A percentile compares a stretch with the other conserved stretches of the same genome.
These are phyloP conservation scores for Borealophlyctis nickersoniae DNA, from an alignment of 192 early-diverging fungal species.

Conservation along the genomic window DNA sequence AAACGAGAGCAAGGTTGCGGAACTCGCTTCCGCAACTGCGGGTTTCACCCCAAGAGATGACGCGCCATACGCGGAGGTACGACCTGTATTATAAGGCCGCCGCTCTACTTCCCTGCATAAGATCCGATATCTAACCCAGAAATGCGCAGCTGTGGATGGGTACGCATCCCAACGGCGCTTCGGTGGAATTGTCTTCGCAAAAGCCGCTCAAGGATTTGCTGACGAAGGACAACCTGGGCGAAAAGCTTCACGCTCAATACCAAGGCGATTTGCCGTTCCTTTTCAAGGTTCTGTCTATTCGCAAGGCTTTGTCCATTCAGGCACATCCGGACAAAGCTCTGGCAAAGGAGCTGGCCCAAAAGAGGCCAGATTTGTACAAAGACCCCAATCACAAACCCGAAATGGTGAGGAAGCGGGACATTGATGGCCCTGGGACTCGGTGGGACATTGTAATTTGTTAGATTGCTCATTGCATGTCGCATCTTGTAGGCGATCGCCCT, in stretches of 20 bases:
- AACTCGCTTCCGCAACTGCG: slow-evolving; percentile 63
- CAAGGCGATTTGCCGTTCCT: slow-evolving; percentile 88
- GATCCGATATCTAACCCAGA: slow-evolving; percentile 9
- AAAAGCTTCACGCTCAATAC: slow-evolving; percentile 58
- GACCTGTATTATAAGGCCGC: background rate
- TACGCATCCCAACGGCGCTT: slow-evolving; percentile 91
- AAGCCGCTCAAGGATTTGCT: slow-evolving; percentile 64
- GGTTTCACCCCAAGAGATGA: slow-evolving; percentile 53
- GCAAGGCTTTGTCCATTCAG: slow-evolving; percentile 91
- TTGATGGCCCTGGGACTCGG: no score
- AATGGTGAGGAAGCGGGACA: no score
- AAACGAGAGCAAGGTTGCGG: slow-evolving; percentile 73
- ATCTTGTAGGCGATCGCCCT: slow-evolving; percentile 73
- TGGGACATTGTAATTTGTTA: no score
- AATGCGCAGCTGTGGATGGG: slow-evolving; percentile 89
- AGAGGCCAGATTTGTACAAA: slow-evolving; percentile 85
- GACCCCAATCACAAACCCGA: slow-evolving; percentile 93
- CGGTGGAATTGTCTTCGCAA: slow-evolving; percentile 40
- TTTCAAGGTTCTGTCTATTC: slow-evolving; percentile 80
- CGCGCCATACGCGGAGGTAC: slow-evolving; percentile 87
- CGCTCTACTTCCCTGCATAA: background rate
- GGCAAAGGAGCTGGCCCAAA: slow-evolving; percentile 67
- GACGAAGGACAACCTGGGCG: slow-evolving; percentile 50
- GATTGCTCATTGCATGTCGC: slow-evolving; percentile 5
- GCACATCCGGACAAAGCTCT: slow-evolving; percentile 94